phyloP scores from a whole-genome alignment of 352 stramenopile genomes.

The Pythium phragmiticola region DNA sequence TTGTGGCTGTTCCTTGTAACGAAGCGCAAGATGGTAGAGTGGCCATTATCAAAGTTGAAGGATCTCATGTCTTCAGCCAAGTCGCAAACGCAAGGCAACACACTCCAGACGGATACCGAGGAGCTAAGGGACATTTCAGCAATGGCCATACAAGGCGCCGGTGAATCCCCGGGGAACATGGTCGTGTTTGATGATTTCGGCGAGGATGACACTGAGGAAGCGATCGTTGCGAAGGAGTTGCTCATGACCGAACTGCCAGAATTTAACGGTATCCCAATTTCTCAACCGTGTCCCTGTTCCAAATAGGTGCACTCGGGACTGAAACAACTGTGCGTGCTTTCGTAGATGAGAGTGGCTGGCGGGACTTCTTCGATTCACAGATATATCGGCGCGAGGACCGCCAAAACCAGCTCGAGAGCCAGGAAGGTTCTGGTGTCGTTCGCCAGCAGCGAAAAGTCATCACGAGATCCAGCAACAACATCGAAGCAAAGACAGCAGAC shows the following conservation, averaged over 20 bases:
- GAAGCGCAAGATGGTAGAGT: not conserved
- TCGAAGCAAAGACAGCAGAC: not conserved
- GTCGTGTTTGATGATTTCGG: constrained; percentile 1
- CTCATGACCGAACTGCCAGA: constrained; percentile 36
- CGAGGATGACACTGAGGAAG: not conserved
- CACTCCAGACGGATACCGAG: not conserved
- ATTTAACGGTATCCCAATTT: constrained; percentile 33
- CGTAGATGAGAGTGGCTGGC: constrained; percentile 46
- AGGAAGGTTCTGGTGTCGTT: not conserved
- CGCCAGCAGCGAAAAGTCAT: constrained; percentile 9
- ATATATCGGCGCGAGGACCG: constrained; percentile 36
- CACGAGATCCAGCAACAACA: not conserved
- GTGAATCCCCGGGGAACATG: not conserved
- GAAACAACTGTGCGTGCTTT: not conserved
- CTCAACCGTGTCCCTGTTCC: not conserved
- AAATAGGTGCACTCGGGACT: not conserved
- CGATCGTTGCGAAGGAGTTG: constrained; percentile 27
- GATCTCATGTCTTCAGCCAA: not conserved
- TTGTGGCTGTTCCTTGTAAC: not conserved
- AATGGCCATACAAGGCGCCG: not conserved
- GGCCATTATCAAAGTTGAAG: not conserved
- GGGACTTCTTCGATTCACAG: constrained; percentile 49
- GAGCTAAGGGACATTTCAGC: not conserved
- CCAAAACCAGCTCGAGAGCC: constrained; percentile 22
- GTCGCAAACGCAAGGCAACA: not conserved